phyloP scores from a whole-genome alignment of 805 yeast genomes.

The Grigorovia transvaalensis region DNA sequence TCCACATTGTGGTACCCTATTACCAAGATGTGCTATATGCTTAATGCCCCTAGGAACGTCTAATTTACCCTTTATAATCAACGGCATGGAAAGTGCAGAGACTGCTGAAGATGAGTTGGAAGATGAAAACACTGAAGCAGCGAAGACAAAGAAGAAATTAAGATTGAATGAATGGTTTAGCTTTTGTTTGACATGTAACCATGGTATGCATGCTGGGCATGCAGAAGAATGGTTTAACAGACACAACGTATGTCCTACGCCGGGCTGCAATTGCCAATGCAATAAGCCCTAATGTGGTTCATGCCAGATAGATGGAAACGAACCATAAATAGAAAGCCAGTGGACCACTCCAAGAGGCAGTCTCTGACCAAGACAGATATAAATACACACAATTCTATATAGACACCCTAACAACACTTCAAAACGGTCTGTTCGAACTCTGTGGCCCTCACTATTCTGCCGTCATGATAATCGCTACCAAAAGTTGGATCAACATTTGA shows the following conservation, averaged over 20 bases:
- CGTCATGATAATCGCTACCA: not conserved
- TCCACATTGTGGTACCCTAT: constrained; percentile 77
- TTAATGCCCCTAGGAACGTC: constrained; percentile 60
- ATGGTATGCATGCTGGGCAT: constrained; percentile 90
- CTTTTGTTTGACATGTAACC: constrained; percentile 83
- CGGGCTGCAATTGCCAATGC: constrained; percentile 82
- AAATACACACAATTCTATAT: not conserved
- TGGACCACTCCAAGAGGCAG: too few species aligned
- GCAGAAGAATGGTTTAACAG: constrained; percentile 93
- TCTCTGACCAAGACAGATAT: not conserved
- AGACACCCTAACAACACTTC: not conserved
- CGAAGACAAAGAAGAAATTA: constrained; percentile 10
- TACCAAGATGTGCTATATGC: constrained; percentile 89
- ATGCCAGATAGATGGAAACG: too few species aligned
- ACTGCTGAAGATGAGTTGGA: constrained; percentile 1
- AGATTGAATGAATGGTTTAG: constrained; percentile 75
- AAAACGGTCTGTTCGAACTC: not conserved
- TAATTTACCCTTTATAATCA: constrained; percentile 25
- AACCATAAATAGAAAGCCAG: too few species aligned
- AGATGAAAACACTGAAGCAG: not conserved
- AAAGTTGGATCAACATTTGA: not conserved
- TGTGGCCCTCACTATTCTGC: not conserved
- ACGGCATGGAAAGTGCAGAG: constrained; percentile 11
- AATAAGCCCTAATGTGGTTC: constrained; percentile 34
- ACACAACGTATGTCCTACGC: constrained; percentile 86